Evolutionary conservation across 768 basidiomycete genomes (phyloP), one percentile per base, ranked within the genome.

Genomic region (Tulasnella sp.): DNA sequence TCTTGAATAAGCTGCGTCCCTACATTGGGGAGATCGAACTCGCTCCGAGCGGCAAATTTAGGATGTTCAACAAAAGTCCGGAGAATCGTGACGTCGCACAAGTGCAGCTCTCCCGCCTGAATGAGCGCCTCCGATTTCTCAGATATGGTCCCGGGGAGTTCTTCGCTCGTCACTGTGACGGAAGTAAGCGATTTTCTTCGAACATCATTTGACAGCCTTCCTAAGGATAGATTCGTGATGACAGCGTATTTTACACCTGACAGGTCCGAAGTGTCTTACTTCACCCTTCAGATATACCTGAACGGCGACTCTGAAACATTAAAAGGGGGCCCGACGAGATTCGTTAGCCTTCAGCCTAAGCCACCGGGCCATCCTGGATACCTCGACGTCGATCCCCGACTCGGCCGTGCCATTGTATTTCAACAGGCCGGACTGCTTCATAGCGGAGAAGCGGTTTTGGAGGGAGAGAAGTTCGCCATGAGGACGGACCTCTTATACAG

Each of bases 401-500:
- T 67, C 14, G 73, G 74, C 8, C 35, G 74, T 16, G 73, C 74
- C 32, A 37, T 74, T 2, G 35, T 74, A 22, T 74, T 74, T 67
- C 65, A 74, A 26, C 74, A 74, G 37, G 71, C 35, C 32, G 72
- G 62, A 6, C 16, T 74, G 44, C 29, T 73, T 6, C 74, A 74
- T 37, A 66, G 62, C 37, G 74, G 74, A n/a, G 74, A 74, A 44
- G 41, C 39, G 37, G 64, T 74, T 32, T n/a, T 44, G 19, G 37
- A 59, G 16, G 74, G 74, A 9, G 65, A 52, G 16, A 74, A 74
- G 74, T 44, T 74, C 29, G 68, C 36, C 62, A 67, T 74, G 32
- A 59, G 74, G 32, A 62, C 72, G 11, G 74, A 74, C 14, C n/a
- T 74, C 19, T 74, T 74, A 73, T 74, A 74, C 66, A 65, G 34